Percentiles rank a stretch among this genome's conserved stretches.
Conservation (phyloP, 139 green algal genomes). For the Ulvella scutata region DNA sequence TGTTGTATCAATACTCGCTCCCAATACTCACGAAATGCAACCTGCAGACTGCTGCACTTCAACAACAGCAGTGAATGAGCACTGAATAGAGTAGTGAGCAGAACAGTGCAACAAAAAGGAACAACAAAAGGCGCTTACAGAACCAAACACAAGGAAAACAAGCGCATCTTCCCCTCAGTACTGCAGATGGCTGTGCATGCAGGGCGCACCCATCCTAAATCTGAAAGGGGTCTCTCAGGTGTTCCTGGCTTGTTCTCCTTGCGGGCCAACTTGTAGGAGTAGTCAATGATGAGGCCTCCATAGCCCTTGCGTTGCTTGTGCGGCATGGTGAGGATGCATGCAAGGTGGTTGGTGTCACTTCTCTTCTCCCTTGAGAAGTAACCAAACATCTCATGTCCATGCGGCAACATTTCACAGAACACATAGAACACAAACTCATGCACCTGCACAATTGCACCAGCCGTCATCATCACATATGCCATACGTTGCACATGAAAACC, state of each 20-base stretch:
- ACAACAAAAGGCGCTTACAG: too few relatives aligned
- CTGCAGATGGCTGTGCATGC: too few relatives aligned
- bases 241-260: background rate
- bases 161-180: too few relatives aligned
- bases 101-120: too few relatives aligned
- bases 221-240: background rate
- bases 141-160: too few relatives aligned
- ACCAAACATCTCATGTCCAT: background rate
- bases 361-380: background rate
- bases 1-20: background rate
- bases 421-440: slow-evolving; percentile 1
- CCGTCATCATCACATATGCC: too few relatives aligned
- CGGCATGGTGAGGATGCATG: background rate
- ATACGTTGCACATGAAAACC: too few relatives aligned
- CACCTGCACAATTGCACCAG: too few relatives aligned
- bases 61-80: too few relatives aligned
- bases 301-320: background rate
- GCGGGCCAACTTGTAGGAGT: background rate
- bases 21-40: background rate
- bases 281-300: background rate
- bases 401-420: background rate
- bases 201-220: background rate
- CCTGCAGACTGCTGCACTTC: background rate
- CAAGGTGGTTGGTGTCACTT: background rate
- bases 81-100: too few relatives aligned